Conservation (phyloP, 345 rosid genomes). For the Eutrema heterophyllum region DNA sequence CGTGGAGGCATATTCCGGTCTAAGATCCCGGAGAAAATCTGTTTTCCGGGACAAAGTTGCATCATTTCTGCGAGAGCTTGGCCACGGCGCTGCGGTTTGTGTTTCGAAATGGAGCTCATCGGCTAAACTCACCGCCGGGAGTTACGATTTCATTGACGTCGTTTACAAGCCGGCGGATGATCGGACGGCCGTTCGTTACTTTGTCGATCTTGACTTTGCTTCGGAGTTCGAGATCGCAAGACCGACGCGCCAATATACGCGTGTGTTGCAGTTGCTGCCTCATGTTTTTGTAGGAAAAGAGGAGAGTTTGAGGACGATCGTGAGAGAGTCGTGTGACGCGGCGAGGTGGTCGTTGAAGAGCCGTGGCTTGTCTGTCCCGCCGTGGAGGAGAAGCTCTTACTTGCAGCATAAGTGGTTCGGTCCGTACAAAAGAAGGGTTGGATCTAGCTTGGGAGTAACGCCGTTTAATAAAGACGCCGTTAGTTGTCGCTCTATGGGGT, state of each 20-base stretch:
- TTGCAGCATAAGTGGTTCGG: conserved; percentile 81
- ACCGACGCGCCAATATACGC: conserved; percentile 55
- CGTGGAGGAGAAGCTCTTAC: conserved; percentile 85
- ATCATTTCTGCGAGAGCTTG: conserved; percentile 47
- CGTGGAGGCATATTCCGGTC: conserved; percentile 39
- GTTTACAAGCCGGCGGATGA: conserved; percentile 11
- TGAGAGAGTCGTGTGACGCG: conserved; percentile 45
- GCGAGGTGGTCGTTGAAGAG: conserved; percentile 60
- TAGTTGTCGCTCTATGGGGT: conserved; percentile 61
- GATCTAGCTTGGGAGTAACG: conserved; percentile 21
- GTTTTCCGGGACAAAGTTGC: conserved; percentile 50
- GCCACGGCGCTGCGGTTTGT: conserved; percentile 84
- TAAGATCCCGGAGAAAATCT: conserved; percentile 25
- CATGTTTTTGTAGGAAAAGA: conserved; percentile 50
- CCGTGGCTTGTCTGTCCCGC: conserved; percentile 60
- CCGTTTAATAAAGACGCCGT: conserved; percentile 27
- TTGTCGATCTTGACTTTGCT: conserved; percentile 71
- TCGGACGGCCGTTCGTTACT: conserved; percentile 36
- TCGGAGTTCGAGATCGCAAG: conserved; percentile 78
- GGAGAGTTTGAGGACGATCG: conserved; percentile 56
- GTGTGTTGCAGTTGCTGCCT: conserved; percentile 44
- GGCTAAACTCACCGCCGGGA: conserved; percentile 53
- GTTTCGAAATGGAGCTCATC: conserved; percentile 64
- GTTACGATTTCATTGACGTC: conserved; percentile 78
- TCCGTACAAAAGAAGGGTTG: conserved; percentile 57